A percentile compares a stretch with the other conserved stretches of the same genome.
Conservation (phyloP, 2,329 filamentous ascomycete genomes). For the Colletotrichum sp. region DNA sequence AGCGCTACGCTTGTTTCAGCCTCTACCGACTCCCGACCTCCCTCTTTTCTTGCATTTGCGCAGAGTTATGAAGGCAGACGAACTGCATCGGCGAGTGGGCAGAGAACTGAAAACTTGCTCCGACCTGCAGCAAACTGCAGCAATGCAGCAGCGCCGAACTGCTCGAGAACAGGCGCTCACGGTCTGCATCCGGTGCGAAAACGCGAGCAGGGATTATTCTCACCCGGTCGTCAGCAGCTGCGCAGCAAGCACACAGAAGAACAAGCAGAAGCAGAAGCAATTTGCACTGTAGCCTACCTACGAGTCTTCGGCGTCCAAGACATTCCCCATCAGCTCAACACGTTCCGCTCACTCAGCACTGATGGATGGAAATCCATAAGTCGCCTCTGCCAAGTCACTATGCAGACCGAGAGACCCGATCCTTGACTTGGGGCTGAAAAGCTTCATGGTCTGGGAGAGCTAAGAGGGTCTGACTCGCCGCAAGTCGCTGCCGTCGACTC, state of each 20-base stretch:
- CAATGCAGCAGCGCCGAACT: not conserved
- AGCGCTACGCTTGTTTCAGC: slow-evolving; percentile 15
- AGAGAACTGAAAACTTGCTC: not conserved
- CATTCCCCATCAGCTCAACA: not conserved
- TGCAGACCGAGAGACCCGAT: slow-evolving; percentile 7
- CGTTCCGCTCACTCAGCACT: not conserved
- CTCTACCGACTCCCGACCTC: not conserved
- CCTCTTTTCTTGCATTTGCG: not conserved
- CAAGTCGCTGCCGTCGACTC: not conserved
- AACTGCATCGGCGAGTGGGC: not conserved
- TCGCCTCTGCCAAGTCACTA: slow-evolving; percentile 8
- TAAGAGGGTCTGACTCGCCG: not conserved
- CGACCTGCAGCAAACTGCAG: not conserved
- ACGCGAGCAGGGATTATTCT: not conserved
- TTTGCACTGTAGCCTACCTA: not conserved
- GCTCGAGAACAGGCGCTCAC: not conserved
- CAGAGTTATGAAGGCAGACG: not conserved
- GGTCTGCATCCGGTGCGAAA: not conserved
- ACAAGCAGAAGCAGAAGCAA: not conserved
- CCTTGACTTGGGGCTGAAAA: not conserved
- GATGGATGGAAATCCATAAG: not conserved
- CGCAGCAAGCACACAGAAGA: not conserved
- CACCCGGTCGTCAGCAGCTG: not conserved
- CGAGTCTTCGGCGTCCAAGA: not conserved
- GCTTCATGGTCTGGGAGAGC: not conserved